A percentile compares a stretch with the other conserved stretches of the same genome.
Conservation (phyloP, 768 basidiomycete species). For the Russula dissimulans region DNA sequence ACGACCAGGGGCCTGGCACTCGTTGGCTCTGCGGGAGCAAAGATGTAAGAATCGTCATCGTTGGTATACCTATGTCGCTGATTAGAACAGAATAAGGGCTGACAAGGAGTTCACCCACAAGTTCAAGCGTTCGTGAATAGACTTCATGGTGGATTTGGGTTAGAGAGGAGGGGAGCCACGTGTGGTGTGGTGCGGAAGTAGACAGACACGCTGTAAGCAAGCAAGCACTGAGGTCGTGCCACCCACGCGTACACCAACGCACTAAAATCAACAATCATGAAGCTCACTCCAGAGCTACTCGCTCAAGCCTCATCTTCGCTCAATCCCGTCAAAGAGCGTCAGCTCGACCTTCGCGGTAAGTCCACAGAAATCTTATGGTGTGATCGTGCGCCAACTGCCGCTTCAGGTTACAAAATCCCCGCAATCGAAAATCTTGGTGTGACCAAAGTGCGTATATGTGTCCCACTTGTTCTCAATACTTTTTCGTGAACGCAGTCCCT, state of each 20-base stretch:
- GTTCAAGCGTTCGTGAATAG: constrained; percentile 64
- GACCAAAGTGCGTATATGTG: constrained; percentile 51
- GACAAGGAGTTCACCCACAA: constrained; percentile 35
- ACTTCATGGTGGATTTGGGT: constrained; percentile 43
- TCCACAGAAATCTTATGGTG: neutral
- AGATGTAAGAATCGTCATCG: constrained; percentile 67
- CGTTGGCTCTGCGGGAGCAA: constrained; percentile 55
- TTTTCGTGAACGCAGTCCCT: neutral
- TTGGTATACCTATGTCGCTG: constrained; percentile 46
- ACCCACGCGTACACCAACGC: neutral
- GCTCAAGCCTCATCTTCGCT: constrained; percentile 70
- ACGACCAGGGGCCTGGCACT: constrained; percentile 62
- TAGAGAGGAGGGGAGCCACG: constrained; percentile 21
- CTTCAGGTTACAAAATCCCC: constrained; percentile 77
- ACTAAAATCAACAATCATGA: constrained; percentile 38
- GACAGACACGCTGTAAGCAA: neutral
- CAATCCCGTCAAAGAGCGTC: constrained; percentile 80
- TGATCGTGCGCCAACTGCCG: constrained; percentile 5
- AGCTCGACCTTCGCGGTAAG: constrained; percentile 84
- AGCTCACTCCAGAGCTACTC: constrained; percentile 90
- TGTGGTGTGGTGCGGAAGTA: neutral
- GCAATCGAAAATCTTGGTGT: constrained; percentile 95
- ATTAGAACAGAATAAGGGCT: constrained; percentile 14
- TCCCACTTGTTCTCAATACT: constrained; percentile 8
- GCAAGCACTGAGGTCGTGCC: neutral